Evolutionary conservation across 179 eudicot genomes (phyloP).

Genomic region (Vitellaria paradoxa): DNA sequence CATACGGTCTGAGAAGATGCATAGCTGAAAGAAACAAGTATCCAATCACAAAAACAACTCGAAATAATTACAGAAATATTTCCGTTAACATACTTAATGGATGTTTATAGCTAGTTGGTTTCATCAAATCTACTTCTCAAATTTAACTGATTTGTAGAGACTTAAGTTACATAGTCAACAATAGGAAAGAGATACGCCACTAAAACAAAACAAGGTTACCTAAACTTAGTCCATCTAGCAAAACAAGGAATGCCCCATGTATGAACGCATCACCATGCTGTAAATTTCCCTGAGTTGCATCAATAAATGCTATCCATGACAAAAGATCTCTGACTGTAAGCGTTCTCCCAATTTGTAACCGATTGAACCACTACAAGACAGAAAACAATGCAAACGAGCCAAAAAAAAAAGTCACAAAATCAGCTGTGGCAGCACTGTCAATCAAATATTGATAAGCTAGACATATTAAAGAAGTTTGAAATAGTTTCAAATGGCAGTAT

Average conservation of each 20-base stretch:
- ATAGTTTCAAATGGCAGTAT: neutral
- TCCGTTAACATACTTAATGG: neutral
- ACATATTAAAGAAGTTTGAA: neutral
- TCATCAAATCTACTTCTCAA: neutral
- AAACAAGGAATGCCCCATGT: conserved; percentile 91
- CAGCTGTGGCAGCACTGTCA: neutral
- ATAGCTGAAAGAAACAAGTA: neutral
- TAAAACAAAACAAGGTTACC: conserved; percentile 38
- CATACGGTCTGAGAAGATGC: neutral
- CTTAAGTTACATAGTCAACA: neutral
- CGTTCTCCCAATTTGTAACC: conserved; percentile 65
- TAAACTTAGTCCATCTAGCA: conserved; percentile 90
- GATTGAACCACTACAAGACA: conserved; percentile 83
- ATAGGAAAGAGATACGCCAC: neutral
- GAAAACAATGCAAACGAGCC: conserved; percentile 4
- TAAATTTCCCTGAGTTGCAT: conserved; percentile 47
- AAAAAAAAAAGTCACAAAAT: neutral
- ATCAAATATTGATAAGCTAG: neutral
- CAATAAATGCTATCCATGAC: conserved; percentile 84
- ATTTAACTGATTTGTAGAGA: neutral
- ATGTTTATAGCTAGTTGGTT: neutral
- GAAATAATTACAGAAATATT: neutral
- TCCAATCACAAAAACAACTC: neutral
- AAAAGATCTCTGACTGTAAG: conserved; percentile 94
- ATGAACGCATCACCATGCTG: conserved; percentile 54